These are phyloP conservation scores for Penicillium chermesinum DNA, from an alignment of 495 filamentous ascomycete genomes.

Conservation along the genomic window DNA sequence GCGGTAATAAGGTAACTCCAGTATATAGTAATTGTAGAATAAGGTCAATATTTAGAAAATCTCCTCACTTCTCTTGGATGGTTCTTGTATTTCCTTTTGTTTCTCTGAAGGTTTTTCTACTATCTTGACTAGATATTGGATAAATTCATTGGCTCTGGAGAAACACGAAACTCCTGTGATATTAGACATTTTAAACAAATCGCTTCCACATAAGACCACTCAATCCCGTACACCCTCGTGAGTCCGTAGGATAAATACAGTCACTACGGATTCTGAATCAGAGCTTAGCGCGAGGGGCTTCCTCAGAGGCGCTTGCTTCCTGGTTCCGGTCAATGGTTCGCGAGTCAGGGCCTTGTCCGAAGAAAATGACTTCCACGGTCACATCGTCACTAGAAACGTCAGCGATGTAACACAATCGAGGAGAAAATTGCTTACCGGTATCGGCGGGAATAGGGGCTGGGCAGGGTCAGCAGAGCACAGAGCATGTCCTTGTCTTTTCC, in stretches of 20 bases:
- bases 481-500: constrained; percentile 93
- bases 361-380: constrained; percentile 98
- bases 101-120: too few species aligned
- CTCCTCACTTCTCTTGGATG: background rate
- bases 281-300: constrained; percentile 24
- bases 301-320: constrained; percentile 69
- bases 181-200: background rate
- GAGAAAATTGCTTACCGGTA: constrained; percentile 60
- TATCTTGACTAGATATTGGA: too few species aligned
- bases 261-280: too few species aligned
- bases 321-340: constrained; percentile 76
- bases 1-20: background rate
- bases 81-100: background rate
- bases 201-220: background rate
- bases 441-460: constrained; percentile 81
- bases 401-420: too few species aligned
- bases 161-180: too few species aligned
- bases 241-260: too few species aligned
- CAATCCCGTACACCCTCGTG: too few species aligned
- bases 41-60: background rate
- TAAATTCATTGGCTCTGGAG: too few species aligned
- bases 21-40: background rate
- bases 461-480: constrained; percentile 86
- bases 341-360: constrained; percentile 70
- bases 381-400: constrained; percentile 67